Base-by-base conservation (phyloP, 2,329 filamentous ascomycete genomes). In the Trichophyton rubrum region DNA sequence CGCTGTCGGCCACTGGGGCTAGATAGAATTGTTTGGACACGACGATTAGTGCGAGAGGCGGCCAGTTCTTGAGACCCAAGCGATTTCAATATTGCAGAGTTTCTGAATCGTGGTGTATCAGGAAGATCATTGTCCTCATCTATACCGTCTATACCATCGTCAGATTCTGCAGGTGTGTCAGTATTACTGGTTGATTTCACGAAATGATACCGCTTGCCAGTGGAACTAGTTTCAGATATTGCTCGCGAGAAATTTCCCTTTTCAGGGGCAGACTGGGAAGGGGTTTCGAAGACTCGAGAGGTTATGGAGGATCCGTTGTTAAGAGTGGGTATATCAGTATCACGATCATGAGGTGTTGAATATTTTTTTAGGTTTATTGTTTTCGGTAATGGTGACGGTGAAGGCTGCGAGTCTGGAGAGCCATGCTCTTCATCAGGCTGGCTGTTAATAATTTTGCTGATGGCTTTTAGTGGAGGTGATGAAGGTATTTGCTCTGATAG, bases 281-380 rank as follows among this genome's bases (percentile, higher is more conserved):
- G 74, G 3, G 74, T 76, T 63, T 76, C 73, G 20, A 68, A 69
- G n/a, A 75, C 67, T 40, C 68, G 70, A 27, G 73, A 75, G 7
- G 69, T 70, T 67, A 75, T 71, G 9, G 72, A 74, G 4, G 72
- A 74, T 5, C 68, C 65, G 58, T 73, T 72, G 8, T 9, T 51
- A n/a, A 33, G n/a, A 20, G 30, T 56, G 15, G n/a, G n/a, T 5
- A 27, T 17, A 3, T 56, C 40, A 9, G 20, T 30, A 5, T 40
- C 9, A 13, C 15, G 51, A 8, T n/a, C 17, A 24, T 51, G 40
- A 33, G 13, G 49, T 3, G 49, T 17, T 53, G 27, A 13, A 15
- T 53, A 13, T n/a, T 47, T 47, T 7, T 47, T 47, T 11, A 8
- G 11, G 22, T 33, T 53, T 11, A 53, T n/a, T 15, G 17, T 6